Conservation (phyloP, 352 stramenopile genomes). For the Globisporangium alternatum region DNA sequence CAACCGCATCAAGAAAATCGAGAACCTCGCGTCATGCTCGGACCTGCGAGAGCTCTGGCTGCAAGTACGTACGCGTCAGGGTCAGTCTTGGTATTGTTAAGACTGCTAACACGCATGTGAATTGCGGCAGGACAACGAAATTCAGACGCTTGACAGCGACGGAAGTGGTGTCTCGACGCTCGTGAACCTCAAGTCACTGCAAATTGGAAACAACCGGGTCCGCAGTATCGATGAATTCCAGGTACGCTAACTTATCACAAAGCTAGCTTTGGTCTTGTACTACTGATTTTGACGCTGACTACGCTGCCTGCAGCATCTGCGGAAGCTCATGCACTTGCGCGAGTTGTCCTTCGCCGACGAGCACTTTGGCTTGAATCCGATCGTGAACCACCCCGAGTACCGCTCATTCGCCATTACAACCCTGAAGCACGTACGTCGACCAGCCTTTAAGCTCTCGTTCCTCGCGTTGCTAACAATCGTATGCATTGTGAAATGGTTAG, state of each 20-base stretch:
- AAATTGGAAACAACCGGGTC: constrained; percentile 76
- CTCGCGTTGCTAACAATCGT: background rate
- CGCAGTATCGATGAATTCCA: constrained; percentile 65
- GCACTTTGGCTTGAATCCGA: constrained; percentile 83
- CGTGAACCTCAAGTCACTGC: constrained; percentile 66
- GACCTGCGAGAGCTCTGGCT: constrained; percentile 85
- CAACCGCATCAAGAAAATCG: constrained; percentile 62
- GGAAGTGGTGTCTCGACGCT: constrained; percentile 51
- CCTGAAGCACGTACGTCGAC: constrained; percentile 49
- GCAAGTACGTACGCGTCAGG: constrained; percentile 30
- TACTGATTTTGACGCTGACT: background rate
- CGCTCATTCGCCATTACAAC: constrained; percentile 58
- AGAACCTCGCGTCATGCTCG: constrained; percentile 56
- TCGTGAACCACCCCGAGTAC: constrained; percentile 69
- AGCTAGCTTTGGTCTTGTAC: background rate
- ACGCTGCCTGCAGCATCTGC: constrained; percentile 31
- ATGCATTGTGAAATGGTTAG: constrained; percentile 17
- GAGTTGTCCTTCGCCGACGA: constrained; percentile 66
- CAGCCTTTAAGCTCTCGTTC: background rate
- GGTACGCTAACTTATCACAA: background rate
- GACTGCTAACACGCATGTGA: background rate
- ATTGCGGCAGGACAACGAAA: constrained; percentile 52
- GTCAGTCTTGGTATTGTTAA: background rate
- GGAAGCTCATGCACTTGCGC: constrained; percentile 52
- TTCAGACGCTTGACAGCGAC: constrained; percentile 35